Conservation (phyloP, 371 early-diverging fungal species). For the Chytridiales sp. region DNA sequence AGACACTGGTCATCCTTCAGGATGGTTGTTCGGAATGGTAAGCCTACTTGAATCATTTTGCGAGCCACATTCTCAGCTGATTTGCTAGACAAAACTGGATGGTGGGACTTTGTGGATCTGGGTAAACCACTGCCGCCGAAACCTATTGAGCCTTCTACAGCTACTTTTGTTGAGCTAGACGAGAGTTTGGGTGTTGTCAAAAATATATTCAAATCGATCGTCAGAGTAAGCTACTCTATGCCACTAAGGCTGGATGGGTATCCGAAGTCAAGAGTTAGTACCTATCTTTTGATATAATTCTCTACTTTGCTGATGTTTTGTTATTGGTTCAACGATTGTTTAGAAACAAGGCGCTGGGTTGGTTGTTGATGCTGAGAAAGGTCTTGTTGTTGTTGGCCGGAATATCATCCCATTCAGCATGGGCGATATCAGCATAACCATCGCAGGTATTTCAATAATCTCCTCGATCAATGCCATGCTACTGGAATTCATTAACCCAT, state of each 20-base stretch:
- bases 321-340: neutral
- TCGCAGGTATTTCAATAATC: no score
- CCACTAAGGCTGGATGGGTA: slow-evolving; percentile 46
- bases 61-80: neutral
- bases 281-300: neutral
- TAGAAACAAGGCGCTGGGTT: slow-evolving; percentile 71
- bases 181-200: slow-evolving; percentile 39
- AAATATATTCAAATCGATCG: slow-evolving; percentile 39
- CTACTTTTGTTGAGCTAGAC: slow-evolving; percentile 45
- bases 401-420: slow-evolving; percentile 75
- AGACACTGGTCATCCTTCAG: slow-evolving; percentile 81
- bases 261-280: slow-evolving; percentile 36
- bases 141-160: slow-evolving; percentile 32
- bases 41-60: neutral
- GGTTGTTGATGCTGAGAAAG: slow-evolving; percentile 71
- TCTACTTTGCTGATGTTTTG: neutral
- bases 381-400: slow-evolving; percentile 80
- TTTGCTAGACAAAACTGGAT: slow-evolving; percentile 61
- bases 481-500: no score
- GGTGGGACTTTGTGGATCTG: slow-evolving; percentile 78
- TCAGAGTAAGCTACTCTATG: slow-evolving; percentile 40
- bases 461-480: no score
- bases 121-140: slow-evolving; percentile 55
- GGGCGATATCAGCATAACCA: slow-evolving; percentile 72
- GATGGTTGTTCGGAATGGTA: slow-evolving; percentile 76